A percentile compares a stretch with the other conserved stretches of the same genome.
Conservation (phyloP, 495 filamentous ascomycete species). For the Aspergillus bertholletiae region DNA sequence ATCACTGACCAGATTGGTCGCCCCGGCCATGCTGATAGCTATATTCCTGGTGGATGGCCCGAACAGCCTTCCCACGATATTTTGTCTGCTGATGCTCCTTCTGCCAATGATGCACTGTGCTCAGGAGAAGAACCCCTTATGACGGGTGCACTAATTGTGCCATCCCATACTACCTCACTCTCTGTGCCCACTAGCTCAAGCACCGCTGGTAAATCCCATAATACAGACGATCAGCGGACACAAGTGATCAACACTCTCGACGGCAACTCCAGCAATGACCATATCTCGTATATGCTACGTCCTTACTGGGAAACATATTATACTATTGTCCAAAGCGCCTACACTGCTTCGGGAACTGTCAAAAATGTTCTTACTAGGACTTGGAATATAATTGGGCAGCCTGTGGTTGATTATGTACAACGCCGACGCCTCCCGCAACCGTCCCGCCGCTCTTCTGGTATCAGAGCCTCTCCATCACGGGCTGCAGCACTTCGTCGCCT, state of each 20-base stretch:
- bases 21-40: neutral
- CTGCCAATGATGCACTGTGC: neutral
- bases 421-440: neutral
- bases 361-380: neutral
- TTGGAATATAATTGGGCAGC: neutral
- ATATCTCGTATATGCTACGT: neutral
- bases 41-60: constrained; percentile 1
- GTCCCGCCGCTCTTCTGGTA: neutral
- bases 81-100: neutral
- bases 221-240: neutral
- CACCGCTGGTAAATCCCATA: neutral
- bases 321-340: neutral
- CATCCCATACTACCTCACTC: neutral
- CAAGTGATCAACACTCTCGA: too few relatives aligned
- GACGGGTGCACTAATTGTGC: constrained; percentile 4
- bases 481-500: constrained; percentile 8
- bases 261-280: neutral
- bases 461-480: constrained; percentile 5
- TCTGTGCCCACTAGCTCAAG: too few relatives aligned
- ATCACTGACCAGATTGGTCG: neutral
- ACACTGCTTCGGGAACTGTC: neutral
- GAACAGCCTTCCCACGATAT: neutral
- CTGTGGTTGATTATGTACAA: constrained; percentile 1
- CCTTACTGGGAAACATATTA: constrained; percentile 4
- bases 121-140: neutral